Conservation (phyloP, 176 grass and related monocot species). For the Hordeum marinum region DNA sequence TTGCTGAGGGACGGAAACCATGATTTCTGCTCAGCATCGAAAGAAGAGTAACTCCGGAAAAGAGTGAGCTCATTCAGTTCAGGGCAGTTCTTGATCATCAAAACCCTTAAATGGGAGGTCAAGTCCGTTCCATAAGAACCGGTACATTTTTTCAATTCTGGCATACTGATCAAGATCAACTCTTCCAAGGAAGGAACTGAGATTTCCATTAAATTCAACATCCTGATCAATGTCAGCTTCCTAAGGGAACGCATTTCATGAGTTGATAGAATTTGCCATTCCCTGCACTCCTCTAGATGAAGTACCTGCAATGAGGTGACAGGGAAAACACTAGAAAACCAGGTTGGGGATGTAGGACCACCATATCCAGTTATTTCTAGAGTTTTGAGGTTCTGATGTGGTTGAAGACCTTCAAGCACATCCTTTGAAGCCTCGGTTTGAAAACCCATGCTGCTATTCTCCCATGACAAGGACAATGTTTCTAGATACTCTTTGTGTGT, state of each 20-base stretch:
- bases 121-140: not conserved
- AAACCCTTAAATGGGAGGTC: not conserved
- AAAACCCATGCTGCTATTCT: not conserved
- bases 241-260: not conserved
- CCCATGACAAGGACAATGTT: not conserved
- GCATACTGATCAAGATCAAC: slow-evolving; percentile 6
- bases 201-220: not conserved
- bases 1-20: slow-evolving; percentile 19
- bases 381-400: slow-evolving; percentile 18
- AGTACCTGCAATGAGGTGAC: not conserved
- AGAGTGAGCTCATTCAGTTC: not conserved
- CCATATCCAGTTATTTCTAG: slow-evolving; percentile 16
- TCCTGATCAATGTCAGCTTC: not conserved
- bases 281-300: not conserved
- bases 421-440: not conserved
- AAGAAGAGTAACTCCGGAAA: not conserved
- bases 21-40: not conserved
- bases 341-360: slow-evolving; percentile 3
- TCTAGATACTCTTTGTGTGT: not conserved
- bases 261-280: not conserved
- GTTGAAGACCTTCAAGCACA: slow-evolving; percentile 38
- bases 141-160: slow-evolving; percentile 20
- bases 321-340: not conserved
- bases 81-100: not conserved
- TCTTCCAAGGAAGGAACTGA: slow-evolving; percentile 28